Evolutionary conservation across 139 green algal genomes (phyloP), one percentile per base, ranked within the genome.

Genomic region (Tetratostichococcus sp.): DNA sequence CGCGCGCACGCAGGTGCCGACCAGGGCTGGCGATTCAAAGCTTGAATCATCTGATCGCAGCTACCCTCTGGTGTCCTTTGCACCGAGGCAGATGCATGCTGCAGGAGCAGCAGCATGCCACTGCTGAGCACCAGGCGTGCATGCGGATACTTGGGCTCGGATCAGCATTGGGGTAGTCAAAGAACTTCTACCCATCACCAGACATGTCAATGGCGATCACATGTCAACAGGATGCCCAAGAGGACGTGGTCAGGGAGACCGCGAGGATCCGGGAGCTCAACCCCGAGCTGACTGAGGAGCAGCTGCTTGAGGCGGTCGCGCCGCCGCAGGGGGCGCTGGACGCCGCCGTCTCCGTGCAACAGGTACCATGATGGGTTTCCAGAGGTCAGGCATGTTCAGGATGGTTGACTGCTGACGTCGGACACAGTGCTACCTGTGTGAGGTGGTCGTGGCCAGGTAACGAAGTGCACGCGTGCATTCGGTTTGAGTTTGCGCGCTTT

Each of bases 1-100:
- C 14, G 83, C 83, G 28, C 65, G 80, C 19, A 76, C 82, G 35
- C 69, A 87, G 70, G 80, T 67, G 0, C 17, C 43, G 11, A 33
- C 33, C 28, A 19, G 28, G 26, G 19, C 58, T n/a, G n/a, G 58
- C 17, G 6, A 11, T 30, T 66, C 4, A 6, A 11, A 66, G 23
- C 17, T 25, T n/a, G 23, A 66, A 11, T 11, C 11, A 28, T 66
- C 58, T 31, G 14, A 31, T n/a, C n/a, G n/a, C n/a, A n/a, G n/a
- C n/a, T n/a, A n/a, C n/a, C n/a, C n/a, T 17, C 11, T 66, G 58
- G 23, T 31, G 58, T 11, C 14, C 58, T 25, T 66, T n/a, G 22
- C 23, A n/a, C n/a, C 58, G 25, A 6, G 23, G 23, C 58, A 28
- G 22, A 30, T 11, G 25, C 58, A 14, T 8, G 39, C 39, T 50